Base-by-base conservation (phyloP, 148 eudicot species). In the Polygonum aviculare region DNA sequence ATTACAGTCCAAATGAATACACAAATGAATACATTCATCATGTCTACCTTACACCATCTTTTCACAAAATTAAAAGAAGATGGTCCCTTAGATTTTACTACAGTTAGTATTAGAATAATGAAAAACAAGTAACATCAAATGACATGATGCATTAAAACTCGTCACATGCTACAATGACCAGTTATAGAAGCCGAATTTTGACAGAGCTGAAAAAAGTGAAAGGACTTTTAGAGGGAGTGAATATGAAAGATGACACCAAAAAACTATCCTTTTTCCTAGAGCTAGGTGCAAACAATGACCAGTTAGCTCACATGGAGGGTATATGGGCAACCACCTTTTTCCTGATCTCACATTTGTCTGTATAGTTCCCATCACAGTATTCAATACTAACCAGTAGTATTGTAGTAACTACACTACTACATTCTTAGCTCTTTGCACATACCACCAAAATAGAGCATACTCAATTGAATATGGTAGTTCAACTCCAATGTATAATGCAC, bases 321-420 rank as follows among this genome's bases (percentile, higher is more conserved):
- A 67, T 14, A 67, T 67, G 72, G 72, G 44, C 72, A 67, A 36
- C 72, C 71, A 67, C 72, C 44, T 67, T 48, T 48, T 45, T 21
- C 50, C 45, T 67, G 44, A 67, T 12, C 45, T 36, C 36, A 38
- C 41, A 65, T 40, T 51, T n/a, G 44, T 22, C 22, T 77, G 78
- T 78, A 44, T 69, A 26, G 81, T 41, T 75, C 70, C 49, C 49
- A 52, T 75, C 74, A 76, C 33, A 16, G 16, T 26, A 44, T 47
- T 73, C 3, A 73, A 10, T 71, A n/a, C 74, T 15, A 39, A 41
- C 45, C 40, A 54, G 33, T 6, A 21, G 22, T 12, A 11, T 49
- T 4, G 41, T 39, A 1, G 3, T 4, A 39, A 39, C 41, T 39
- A 39, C 41, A 26, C 7, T 39, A 2, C 47, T 44, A 44, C n/a